Evolutionary conservation across 768 basidiomycete genomes (phyloP).

Genomic region (Tubosaeta brunneosetosa): DNA sequence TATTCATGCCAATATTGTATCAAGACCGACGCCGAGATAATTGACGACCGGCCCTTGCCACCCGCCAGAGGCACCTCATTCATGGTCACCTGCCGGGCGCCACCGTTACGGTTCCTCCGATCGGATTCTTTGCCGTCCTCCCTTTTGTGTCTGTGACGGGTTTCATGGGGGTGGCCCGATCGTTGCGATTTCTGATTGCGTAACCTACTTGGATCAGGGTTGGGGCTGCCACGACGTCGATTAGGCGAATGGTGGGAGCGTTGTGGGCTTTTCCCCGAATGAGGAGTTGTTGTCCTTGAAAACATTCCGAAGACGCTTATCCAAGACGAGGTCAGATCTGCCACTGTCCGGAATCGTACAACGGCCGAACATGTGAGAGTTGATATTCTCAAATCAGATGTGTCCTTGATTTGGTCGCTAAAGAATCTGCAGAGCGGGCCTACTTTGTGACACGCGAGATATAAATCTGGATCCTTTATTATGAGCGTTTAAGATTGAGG

Average conservation of each 20-base stretch:
- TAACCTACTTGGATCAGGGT: constrained; percentile 14
- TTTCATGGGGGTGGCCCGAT: constrained; percentile 6
- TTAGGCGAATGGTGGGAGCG: constrained; percentile 13
- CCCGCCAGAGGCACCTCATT: constrained; percentile 9
- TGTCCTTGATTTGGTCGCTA: constrained; percentile 32
- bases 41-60: constrained; percentile 13
- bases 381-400: constrained; percentile 31
- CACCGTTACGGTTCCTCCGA: constrained; percentile 19
- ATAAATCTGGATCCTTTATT: constrained; percentile 27
- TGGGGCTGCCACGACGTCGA: constrained; percentile 14
- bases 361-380: constrained; percentile 29
- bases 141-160: neutral
- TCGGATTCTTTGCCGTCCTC: neutral
- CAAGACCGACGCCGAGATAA: constrained; percentile 19
- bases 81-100: constrained; percentile 20
- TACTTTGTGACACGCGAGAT: constrained; percentile 27
- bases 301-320: constrained; percentile 17
- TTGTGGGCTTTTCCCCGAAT: constrained; percentile 17
- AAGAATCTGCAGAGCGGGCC: constrained; percentile 20
- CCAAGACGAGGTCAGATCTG: constrained; percentile 26
- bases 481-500: constrained; percentile 17
- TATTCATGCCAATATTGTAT: constrained; percentile 23
- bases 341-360: constrained; percentile 24
- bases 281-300: constrained; percentile 11
- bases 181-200: constrained; percentile 10